A percentile compares a stretch with the other conserved stretches of the same genome.
These are phyloP conservation scores for Fraxinus angustifolia DNA, from an alignment of 305 asterid genomes.

Conservation along the genomic window DNA sequence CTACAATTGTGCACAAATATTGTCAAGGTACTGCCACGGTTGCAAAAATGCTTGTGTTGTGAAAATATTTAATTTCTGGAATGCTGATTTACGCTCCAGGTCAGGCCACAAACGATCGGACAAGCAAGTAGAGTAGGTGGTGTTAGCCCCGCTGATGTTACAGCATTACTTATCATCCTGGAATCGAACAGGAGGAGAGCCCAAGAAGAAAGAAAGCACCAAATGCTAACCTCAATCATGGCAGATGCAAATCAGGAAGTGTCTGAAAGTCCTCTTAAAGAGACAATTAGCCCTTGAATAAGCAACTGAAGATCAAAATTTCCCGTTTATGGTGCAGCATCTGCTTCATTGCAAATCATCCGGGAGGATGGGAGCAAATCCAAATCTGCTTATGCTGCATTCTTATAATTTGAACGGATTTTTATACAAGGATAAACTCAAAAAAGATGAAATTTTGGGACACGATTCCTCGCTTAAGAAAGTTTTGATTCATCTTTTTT, in stretches of 20 bases:
- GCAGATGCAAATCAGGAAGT: slow-evolving; percentile 30
- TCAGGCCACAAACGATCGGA: slow-evolving; percentile 93
- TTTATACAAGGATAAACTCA: background rate
- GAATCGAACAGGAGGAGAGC: slow-evolving; percentile 82
- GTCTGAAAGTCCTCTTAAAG: slow-evolving; percentile 27
- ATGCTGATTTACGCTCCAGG: slow-evolving; percentile 37
- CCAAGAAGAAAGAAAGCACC: slow-evolving; percentile 42
- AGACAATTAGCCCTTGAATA: slow-evolving; percentile 25
- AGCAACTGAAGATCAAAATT: background rate
- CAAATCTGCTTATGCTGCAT: background rate
- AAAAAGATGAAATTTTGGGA: background rate
- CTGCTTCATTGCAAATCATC: background rate
- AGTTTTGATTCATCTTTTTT: background rate
- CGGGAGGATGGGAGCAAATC: background rate
- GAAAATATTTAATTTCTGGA: background rate
- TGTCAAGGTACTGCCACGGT: background rate
- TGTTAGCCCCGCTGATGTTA: slow-evolving; percentile 94
- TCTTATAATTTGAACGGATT: background rate
- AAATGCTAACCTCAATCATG: slow-evolving; percentile 25
- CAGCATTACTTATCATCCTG: slow-evolving; percentile 85
- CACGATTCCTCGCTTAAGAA: background rate
- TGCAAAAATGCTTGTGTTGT: background rate
- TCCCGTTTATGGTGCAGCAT: background rate
- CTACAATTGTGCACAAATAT: background rate
- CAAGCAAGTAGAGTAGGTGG: slow-evolving; percentile 99